Evolutionary conservation across 2,329 filamentous ascomycete genomes (phyloP), one percentile per base, ranked within the genome.

Genomic region (Remersonia thermophila): DNA sequence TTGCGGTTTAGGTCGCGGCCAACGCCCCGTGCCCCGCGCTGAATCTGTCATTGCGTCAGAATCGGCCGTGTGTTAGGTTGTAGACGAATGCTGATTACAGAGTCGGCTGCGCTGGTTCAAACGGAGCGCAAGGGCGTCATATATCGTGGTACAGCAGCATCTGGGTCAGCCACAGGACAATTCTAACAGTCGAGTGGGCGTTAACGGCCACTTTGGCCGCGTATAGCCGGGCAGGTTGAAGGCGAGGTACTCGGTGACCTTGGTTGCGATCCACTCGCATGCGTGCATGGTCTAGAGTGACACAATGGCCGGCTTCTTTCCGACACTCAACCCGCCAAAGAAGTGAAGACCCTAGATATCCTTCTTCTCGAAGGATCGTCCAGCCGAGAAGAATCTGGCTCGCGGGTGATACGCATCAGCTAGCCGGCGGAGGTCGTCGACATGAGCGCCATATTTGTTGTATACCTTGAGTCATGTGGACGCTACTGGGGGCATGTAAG

Each of bases 121-220:
- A n/a, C 5, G n/a, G 17, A 20, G 7, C 11, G 36, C 57, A 47
- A 5, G 5, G n/a, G 20, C 5, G 20, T 6, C 20, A 23, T 23
- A 9, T 9, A 6, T 23, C 9, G 20, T 5, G 20, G 9, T 9
- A 23, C 5, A 23, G 9, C 50, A 68, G 67, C 71, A 37, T 77
- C 73, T 0, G 72, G 71, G 49, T 79, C 78, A 12, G 74, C 71
- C 16, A 77, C 56, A 3, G 74, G 73, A 41, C 78, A 64, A 45
- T 81, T 66, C 53, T 77, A 79, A 45, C 77, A 77, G 55, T 82
- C 78, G 50, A 75, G 78, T n/a, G n/a, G 37, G 63, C 70, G 53
- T 79, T 65, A 16, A 80, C 61, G 36, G 71, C 63, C 1, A 54
- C 50, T 27, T 53, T 60, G 27, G 66, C 51, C 3, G 56, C 51